Conservation (phyloP, 2,329 filamentous ascomycete genomes). For the Fusarium sp. region DNA sequence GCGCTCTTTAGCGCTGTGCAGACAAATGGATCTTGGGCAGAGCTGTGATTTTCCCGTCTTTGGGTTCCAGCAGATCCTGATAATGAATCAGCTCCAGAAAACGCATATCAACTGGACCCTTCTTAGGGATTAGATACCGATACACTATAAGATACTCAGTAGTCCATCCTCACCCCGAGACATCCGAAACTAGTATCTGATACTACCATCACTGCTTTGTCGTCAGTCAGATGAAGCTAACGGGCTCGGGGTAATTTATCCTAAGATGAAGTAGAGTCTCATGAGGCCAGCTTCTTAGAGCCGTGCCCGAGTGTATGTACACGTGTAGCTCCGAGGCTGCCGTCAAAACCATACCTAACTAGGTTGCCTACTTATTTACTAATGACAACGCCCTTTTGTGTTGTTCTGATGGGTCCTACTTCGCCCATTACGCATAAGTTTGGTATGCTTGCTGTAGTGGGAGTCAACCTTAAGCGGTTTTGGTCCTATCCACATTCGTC, state of each 20-base stretch:
- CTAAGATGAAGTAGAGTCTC: constrained; percentile 1
- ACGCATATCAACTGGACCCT: neutral
- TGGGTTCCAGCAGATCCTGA: constrained; percentile 9
- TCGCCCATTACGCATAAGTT: neutral
- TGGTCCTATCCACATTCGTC: neutral
- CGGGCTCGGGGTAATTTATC: constrained; percentile 3
- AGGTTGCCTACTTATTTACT: neutral
- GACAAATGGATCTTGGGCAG: constrained; percentile 11
- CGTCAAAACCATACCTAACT: constrained; percentile 5
- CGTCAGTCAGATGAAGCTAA: constrained; percentile 2
- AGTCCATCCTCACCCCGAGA: constrained; percentile 10
- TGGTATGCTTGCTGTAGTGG: neutral
- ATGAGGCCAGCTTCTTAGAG: constrained; percentile 13
- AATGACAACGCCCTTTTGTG: neutral
- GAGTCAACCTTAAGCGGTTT: neutral
- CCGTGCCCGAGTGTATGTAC: constrained; percentile 13
- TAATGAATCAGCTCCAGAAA: constrained; percentile 1
- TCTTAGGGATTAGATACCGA: neutral
- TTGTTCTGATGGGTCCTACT: neutral
- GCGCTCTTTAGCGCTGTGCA: constrained; percentile 28
- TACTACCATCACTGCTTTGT: neutral
- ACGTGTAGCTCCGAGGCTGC: constrained; percentile 28
- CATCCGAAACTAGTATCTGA: constrained; percentile 15
- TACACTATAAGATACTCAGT: neutral
- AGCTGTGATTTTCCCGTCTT: neutral